phyloP scores from a whole-genome alignment of 805 yeast species.

The Sugiyamaella qingdaonensis region DNA sequence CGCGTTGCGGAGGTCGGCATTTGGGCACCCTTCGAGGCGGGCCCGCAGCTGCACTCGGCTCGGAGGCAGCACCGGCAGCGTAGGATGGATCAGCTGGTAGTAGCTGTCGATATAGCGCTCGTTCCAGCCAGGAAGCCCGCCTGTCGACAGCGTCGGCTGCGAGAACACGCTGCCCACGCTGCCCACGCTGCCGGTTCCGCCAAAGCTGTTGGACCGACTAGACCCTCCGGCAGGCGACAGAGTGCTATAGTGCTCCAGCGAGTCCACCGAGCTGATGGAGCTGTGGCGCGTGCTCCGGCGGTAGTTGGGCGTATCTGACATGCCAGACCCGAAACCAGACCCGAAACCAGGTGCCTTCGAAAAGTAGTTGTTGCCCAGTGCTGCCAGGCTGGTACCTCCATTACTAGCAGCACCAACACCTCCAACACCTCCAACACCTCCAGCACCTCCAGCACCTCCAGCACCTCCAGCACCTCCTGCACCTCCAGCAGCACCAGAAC shows the following conservation, averaged over 20 bases:
- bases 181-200: too few relatives aligned
- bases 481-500: not conserved
- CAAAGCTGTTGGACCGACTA: not conserved
- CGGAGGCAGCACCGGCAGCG: constrained; percentile 37
- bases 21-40: constrained; percentile 26
- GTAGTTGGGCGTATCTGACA: not conserved
- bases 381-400: not conserved
- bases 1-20: constrained; percentile 26
- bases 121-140: constrained; percentile 21
- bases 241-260: constrained; percentile 4
- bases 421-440: not conserved
- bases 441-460: too few relatives aligned
- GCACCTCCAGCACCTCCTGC: not conserved
- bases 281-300: constrained; percentile 7
- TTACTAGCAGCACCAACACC: not conserved
- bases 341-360: constrained; percentile 10
- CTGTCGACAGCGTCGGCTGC: not conserved
- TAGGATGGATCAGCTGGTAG: constrained; percentile 36
- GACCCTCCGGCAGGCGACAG: not conserved
- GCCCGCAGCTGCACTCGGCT: constrained; percentile 29
- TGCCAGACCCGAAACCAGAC: not conserved
- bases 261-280: constrained; percentile 15
- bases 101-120: constrained; percentile 34
- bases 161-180: not conserved
- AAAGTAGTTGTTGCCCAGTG: constrained; percentile 12